Percentiles rank a stretch among this genome's conserved stretches.
phyloP scores from a whole-genome alignment of 2,329 filamentous ascomycete species.

The Cercospora citrullina region DNA sequence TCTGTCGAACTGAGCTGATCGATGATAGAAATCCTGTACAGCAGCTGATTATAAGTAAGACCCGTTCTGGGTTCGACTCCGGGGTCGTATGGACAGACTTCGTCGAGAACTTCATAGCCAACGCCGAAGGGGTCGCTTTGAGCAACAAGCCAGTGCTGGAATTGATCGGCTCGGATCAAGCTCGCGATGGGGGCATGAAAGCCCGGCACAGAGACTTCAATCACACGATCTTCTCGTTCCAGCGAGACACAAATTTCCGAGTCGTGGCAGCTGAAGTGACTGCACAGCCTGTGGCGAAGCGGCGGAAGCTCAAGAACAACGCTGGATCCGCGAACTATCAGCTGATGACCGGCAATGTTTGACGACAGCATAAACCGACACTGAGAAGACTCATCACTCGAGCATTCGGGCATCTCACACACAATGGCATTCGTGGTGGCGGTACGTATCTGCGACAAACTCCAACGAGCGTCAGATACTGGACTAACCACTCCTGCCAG shows the following conservation, averaged over 20 bases:
- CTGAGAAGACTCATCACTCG: neutral
- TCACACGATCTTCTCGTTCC: neutral
- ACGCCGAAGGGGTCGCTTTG: neutral
- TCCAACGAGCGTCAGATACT: neutral
- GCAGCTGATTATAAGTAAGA: neutral
- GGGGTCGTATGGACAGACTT: neutral
- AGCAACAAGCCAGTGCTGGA: neutral
- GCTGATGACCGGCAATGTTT: slow-evolving; percentile 1
- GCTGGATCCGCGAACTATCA: neutral
- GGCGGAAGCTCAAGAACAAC: neutral
- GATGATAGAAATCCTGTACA: neutral
- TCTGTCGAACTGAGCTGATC: neutral
- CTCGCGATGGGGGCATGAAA: neutral
- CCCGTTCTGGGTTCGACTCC: neutral
- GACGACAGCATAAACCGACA: neutral
- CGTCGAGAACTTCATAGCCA: neutral
- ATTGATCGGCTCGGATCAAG: neutral
- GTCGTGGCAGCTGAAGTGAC: neutral
- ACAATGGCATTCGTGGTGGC: neutral
- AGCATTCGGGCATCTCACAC: neutral
- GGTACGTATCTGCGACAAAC: neutral
- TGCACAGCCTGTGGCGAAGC: neutral
- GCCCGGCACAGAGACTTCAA: neutral
- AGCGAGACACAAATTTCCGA: neutral
- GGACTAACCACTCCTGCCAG: neutral